Conservation (phyloP, 2,329 filamentous ascomycete genomes). For the Pseudocercospora ulei region DNA sequence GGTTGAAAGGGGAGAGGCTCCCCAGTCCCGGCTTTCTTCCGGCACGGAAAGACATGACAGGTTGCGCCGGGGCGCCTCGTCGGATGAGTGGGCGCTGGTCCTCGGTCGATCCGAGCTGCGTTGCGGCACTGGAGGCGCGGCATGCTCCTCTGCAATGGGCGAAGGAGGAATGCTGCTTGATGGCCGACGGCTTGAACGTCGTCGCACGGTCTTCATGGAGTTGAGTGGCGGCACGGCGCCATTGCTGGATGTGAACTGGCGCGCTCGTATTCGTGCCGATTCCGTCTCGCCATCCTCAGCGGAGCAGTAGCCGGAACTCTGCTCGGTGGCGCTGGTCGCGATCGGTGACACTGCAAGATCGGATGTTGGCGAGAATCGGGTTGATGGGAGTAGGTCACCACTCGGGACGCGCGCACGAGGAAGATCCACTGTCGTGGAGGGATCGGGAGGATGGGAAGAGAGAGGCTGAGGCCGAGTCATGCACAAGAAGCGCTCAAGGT, state of each 20-base stretch:
- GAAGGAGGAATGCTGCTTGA: slow-evolving; percentile 19
- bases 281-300: slow-evolving; percentile 15
- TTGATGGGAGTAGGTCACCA: slow-evolving; percentile 19
- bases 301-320: slow-evolving; percentile 13
- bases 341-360: slow-evolving; percentile 6
- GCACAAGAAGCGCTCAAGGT: slow-evolving; percentile 28
- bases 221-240: slow-evolving; percentile 22
- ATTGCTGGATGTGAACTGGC: slow-evolving; percentile 22
- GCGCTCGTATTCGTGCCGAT: slow-evolving; percentile 17
- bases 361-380: slow-evolving; percentile 17
- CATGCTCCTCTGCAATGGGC: slow-evolving; percentile 19
- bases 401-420: slow-evolving; percentile 14
- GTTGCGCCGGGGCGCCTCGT: slow-evolving; percentile 14
- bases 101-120: slow-evolving; percentile 20
- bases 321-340: slow-evolving; percentile 6
- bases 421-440: background rate
- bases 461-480: slow-evolving; percentile 21
- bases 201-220: slow-evolving; percentile 20
- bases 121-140: slow-evolving; percentile 14
- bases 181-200: slow-evolving; percentile 10
- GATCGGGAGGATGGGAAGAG: slow-evolving; percentile 17
- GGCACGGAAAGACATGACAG: slow-evolving; percentile 17
- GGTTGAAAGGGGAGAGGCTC: slow-evolving; percentile 15
- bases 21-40: slow-evolving; percentile 10
- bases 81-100: slow-evolving; percentile 11